Evolutionary conservation across 257 asterid species (phyloP), one percentile per base, ranked within the genome.

Genomic region (Nicotiana tabacum): DNA sequence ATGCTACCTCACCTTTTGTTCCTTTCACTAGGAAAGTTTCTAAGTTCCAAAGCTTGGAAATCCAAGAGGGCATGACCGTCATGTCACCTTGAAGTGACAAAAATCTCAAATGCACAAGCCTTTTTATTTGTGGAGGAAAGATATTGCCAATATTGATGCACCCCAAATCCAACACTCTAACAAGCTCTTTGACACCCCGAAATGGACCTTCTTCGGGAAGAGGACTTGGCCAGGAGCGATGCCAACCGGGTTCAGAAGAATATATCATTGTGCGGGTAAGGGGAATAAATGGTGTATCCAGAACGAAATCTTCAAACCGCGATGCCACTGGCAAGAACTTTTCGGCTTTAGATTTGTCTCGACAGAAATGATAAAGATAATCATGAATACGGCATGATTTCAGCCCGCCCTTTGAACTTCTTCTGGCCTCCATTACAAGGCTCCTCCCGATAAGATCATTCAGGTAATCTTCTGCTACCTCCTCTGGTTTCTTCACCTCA

Each of bases 1-100:
- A 81, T 30, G 24, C 2, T 46, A 72, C 5, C 3, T 51, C 30
- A 5, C 17, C 29, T 2, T 9, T 13, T 56, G 21, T 53, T 18
- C 46, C n/a, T 4, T 4, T n/a, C 10, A 27, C 17, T 18, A 58
- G 10, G 4, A 84, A 12, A 48, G 78, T 85, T 60, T 82, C 81
- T 18, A 85, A 66, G 27, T 82, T 46, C 77, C 81, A 46, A 12
- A 85, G 79, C 32, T 33, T 77, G 64, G 27, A 33, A 27, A 82
- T 77, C 39, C 62, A 66, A 9, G 64, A 30, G 37, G 80, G 87
- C n/a, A 78, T 4, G 24, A 16, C 15, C 0, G 5, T 9, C 5
- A 48, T 10, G 2, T 3, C 4, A 30, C 76, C 66, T 0, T 3
- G 4, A 46, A 84, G 6, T 12, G 68, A 79, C 24, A 83, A 60